Base-by-base conservation (phyloP, 306 rosid genomes). In the Styphnolobium japonicum region DNA sequence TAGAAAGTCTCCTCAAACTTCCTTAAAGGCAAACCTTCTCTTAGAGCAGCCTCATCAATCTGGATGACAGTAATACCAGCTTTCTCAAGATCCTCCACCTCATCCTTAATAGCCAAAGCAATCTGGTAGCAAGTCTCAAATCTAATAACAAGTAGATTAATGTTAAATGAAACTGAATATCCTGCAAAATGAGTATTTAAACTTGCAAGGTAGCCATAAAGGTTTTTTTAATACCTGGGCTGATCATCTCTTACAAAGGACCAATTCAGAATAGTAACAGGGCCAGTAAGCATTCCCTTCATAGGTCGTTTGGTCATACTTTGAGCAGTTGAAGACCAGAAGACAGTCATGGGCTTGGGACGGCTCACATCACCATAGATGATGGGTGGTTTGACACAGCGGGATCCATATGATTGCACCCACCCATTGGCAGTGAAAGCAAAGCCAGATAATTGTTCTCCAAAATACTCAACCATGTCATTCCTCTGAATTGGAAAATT, bases 221-320 rank as follows among this genome's bases (percentile, higher is more conserved):
- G 7, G 40, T 11, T 14, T 18, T 36, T 34, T 52, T 10, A 31
- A 61, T 64, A 85, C 93, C 93, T 85, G 43, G 91, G 91, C 61
- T 87, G 93, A 73, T 89, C 89, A 65, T 87, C 82, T 76, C 91
- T 83, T 34, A 89, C 93, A 22, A 89, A 89, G 15, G 91, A 89
- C 93, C 93, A 87, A 83, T 89, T 89, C 72, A 89, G 80, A 83
- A 89, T 87, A 60, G 93, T 89, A 8, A 89, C 89, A 5, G 93
- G 93, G 71, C 91, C 91, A 1, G 91, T 89, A 69, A 89, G 89
- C 93, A 87, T 89, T 81, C 93, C 91, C 84, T 89, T 89, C 88
- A 89, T 89, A 7, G 91, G 93, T 15, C 87, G 77, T 58, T 71
- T 73, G 0, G 89, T 89, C 85, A 83, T 62, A 52, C 84, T 80